Evolutionary conservation across 2,329 filamentous ascomycete genomes (phyloP).

Genomic region (Helotiales sp.): DNA sequence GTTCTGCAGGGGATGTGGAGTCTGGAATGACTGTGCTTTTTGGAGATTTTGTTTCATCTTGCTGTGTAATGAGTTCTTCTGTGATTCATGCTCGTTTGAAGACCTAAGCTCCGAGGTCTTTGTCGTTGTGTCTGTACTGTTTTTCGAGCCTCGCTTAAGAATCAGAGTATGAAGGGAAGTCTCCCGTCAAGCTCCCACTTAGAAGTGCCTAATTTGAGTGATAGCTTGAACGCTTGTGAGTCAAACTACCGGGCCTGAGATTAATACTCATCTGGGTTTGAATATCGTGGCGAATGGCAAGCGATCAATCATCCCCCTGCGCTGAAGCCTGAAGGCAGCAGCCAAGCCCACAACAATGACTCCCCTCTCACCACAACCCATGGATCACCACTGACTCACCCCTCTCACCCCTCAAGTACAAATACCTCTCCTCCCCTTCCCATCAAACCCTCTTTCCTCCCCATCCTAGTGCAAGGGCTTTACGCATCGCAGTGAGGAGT

Average conservation of each 20-base stretch:
- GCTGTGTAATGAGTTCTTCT: neutral
- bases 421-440: neutral
- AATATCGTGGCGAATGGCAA: neutral
- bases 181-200: no score
- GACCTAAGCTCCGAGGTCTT: neutral
- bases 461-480: conserved; percentile 9
- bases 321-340: neutral
- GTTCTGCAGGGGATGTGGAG: conserved; percentile 16
- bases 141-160: neutral
- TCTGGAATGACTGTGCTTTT: neutral
- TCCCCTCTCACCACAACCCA: neutral
- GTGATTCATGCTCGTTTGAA: neutral
- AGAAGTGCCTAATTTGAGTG: no score
- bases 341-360: neutral
- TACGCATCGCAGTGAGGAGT: conserved; percentile 8
- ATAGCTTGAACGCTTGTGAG: no score
- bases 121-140: neutral
- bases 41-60: neutral
- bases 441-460: conserved; percentile 1
- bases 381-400: neutral
- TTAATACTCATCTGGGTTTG: no score
- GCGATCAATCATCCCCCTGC: neutral
- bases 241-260: no score
- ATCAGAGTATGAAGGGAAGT: no score
- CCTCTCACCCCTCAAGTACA: neutral